These are phyloP conservation scores for Penicillium lagena DNA, from an alignment of 495 filamentous ascomycete species.

Conservation along the genomic window DNA sequence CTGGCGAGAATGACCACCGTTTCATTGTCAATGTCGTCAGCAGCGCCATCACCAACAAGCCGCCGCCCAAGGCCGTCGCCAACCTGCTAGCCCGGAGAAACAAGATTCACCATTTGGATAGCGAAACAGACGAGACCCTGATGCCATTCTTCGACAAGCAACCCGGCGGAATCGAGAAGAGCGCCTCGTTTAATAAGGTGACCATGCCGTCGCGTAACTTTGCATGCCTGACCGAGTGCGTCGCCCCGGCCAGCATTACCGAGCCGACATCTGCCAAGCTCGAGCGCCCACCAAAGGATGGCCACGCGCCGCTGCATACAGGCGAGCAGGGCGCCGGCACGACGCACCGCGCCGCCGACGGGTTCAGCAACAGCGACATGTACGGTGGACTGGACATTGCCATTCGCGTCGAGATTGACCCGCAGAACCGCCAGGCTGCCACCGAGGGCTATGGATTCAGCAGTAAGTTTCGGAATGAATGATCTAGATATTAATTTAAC, in stretches of 20 bases:
- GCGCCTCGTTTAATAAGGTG: slow-evolving; percentile 62
- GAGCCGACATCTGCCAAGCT: slow-evolving; percentile 11
- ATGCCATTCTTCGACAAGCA: slow-evolving; percentile 80
- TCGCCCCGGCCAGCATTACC: slow-evolving; percentile 17
- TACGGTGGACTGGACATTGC: slow-evolving; percentile 62
- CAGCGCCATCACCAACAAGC: slow-evolving; percentile 87
- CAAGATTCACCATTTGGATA: slow-evolving; percentile 87
- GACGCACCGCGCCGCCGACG: slow-evolving; percentile 53
- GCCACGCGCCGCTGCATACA: slow-evolving; percentile 53
- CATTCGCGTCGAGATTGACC: slow-evolving; percentile 65
- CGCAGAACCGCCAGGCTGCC: slow-evolving; percentile 52
- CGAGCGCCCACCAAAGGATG: slow-evolving; percentile 44
- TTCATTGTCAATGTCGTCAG: slow-evolving; percentile 74
- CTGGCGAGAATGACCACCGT: slow-evolving; percentile 56
- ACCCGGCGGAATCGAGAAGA: slow-evolving; percentile 64
- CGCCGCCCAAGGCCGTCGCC: slow-evolving; percentile 81
- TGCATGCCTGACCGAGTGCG: slow-evolving; percentile 68
- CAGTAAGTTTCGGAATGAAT: slow-evolving; percentile 25
- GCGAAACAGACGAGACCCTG: slow-evolving; percentile 80
- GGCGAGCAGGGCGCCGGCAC: slow-evolving; percentile 64
- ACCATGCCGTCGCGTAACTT: slow-evolving; percentile 93
- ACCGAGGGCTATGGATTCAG: slow-evolving; percentile 66
- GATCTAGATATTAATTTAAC: background rate
- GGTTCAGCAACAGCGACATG: slow-evolving; percentile 40
- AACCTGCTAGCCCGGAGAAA: slow-evolving; percentile 80